A percentile compares a stretch with the other conserved stretches of the same genome.
Evolutionary conservation across 2,329 filamentous ascomycete species (phyloP).

Genomic region (Arachnomyces sp.): DNA sequence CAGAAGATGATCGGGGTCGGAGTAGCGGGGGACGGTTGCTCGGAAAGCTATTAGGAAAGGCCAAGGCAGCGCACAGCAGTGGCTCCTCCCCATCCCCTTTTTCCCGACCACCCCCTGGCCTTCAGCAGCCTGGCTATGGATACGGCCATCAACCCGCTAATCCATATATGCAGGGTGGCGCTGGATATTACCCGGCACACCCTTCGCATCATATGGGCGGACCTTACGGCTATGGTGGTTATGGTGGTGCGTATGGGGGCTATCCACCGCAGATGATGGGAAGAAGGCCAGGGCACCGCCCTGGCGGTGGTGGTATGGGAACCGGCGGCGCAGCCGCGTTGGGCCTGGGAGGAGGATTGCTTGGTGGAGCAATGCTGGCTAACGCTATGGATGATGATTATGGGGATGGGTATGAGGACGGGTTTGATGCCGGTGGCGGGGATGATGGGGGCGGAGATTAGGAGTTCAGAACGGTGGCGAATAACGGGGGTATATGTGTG

Average conservation of each 20-base stretch:
- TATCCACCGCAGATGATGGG: too few species aligned
- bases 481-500: slow-evolving; percentile 19
- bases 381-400: slow-evolving; percentile 56
- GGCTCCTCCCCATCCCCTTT: too few species aligned
- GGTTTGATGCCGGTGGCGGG: slow-evolving; percentile 5
- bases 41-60: too few species aligned
- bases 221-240: slow-evolving; percentile 5
- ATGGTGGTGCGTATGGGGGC: slow-evolving; percentile 8
- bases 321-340: slow-evolving; percentile 59
- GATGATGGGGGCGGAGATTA: slow-evolving; percentile 12
- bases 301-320: slow-evolving; percentile 5
- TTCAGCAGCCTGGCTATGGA: too few species aligned
- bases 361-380: slow-evolving; percentile 67
- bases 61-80: too few species aligned
- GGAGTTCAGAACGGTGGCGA: slow-evolving; percentile 13
- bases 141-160: too few species aligned
- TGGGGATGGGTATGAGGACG: slow-evolving; percentile 20
- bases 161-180: too few species aligned
- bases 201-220: slow-evolving; percentile 5
- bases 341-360: slow-evolving; percentile 69
- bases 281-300: too few species aligned
- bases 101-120: too few species aligned
- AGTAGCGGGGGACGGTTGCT: too few species aligned
- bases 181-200: too few species aligned
- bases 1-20: too few species aligned